Base-by-base conservation (phyloP, 441 rosid genomes). In the Bocquillonia castaneifolia region DNA sequence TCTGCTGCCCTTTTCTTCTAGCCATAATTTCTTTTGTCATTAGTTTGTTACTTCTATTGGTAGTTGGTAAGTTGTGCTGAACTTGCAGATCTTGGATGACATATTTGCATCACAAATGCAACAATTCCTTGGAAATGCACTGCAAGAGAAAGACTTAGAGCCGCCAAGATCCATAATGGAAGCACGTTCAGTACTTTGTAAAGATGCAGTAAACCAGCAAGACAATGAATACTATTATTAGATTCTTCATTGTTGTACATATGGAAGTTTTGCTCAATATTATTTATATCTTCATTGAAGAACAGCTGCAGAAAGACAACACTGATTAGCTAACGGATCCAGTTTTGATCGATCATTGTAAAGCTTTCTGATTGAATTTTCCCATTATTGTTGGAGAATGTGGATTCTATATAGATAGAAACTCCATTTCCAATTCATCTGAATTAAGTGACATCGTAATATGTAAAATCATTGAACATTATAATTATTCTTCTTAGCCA, bases 81-180 rank as follows among this genome's bases (percentile, higher is more conserved):
- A 44, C 66, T 57, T 75, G 80, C 86, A 88, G 97, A 82, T 91
- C 54, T 54, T 89, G 79, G 96, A 91, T 74, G 93, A 91, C 65
- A 82, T 83, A 22, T 91, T 89, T 42, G 84, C 76, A n/a, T 83
- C 92, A n/a, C 85, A 82, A 56, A 87, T 91, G 93, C 93, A 91
- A 67, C 78, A 84, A 55, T 67, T 87, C 64, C 87, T 86, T 37
- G 97, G 96, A 67, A 86, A 89, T 65, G 77, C 83, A 8, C 63
- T 91, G 42, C 84, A 85, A 68, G 78, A 77, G 0, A 89, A 84
- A 68, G 89, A 87, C 71, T 64, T 89, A 70, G 96, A 91, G 81
- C 88, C 90, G 5, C 97, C 97, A 1, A 82, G 85, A 52, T 87
- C 93, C 0, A 79, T 91, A 78, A 82, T 81, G 83, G 97, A 91